Evolutionary conservation across 2,329 filamentous ascomycete genomes (phyloP).

Genomic region (Elsinoe australis): DNA sequence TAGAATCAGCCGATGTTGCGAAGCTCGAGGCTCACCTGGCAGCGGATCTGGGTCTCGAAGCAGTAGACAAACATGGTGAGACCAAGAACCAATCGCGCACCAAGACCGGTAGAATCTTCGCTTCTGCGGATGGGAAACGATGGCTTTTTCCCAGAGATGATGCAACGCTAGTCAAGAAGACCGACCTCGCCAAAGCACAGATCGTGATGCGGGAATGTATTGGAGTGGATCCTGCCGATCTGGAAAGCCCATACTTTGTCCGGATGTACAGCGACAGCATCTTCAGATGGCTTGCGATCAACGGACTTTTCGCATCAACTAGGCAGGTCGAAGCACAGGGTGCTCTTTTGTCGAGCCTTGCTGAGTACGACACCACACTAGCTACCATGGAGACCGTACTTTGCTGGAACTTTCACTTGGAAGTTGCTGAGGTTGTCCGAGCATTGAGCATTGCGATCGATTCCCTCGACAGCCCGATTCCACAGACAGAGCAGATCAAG

Average conservation of each 20-base stretch:
- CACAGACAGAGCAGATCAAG: conserved; percentile 19
- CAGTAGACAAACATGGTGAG: too few relatives aligned
- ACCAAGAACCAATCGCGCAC: too few relatives aligned
- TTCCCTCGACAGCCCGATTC: conserved; percentile 51
- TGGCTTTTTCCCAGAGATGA: conserved; percentile 40
- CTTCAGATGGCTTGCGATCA: conserved; percentile 54
- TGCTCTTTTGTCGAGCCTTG: conserved; percentile 55
- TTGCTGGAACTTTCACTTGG: conserved; percentile 54
- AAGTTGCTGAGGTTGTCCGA: conserved; percentile 58
- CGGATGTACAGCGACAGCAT: conserved; percentile 31
- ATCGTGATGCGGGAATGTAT: conserved; percentile 45
- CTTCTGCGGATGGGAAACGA: conserved; percentile 14
- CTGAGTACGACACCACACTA: conserved; percentile 60
- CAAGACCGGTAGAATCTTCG: conserved; percentile 2
- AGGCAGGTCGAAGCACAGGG: conserved; percentile 27
- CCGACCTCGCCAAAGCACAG: conserved; percentile 59
- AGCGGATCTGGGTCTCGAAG: conserved; percentile 22
- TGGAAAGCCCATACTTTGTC: not conserved
- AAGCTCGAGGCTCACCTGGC: conserved; percentile 28
- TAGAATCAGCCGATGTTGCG: conserved; percentile 22
- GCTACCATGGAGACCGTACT: conserved; percentile 60
- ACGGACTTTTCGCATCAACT: conserved; percentile 36
- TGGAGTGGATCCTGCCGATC: conserved; percentile 25
- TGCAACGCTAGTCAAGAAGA: conserved; percentile 42
- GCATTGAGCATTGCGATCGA: conserved; percentile 60